Percentiles rank a stretch among this genome's conserved stretches.
Conservation (phyloP, 106 monocot species). For the Posidonia australis region DNA sequence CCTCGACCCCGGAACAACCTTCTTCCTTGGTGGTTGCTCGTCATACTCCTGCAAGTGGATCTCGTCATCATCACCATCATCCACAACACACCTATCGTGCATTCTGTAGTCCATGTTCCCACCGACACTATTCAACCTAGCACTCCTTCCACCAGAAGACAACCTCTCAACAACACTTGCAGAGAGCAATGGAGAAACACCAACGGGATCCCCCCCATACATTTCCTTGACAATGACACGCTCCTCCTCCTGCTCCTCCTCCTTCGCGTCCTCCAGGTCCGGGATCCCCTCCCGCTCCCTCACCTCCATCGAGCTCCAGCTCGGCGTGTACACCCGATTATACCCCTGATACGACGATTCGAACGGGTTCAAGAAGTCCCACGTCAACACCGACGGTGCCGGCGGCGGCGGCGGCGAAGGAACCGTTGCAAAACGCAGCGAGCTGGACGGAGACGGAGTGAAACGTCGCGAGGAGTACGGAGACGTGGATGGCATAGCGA, state of each 20-base stretch:
- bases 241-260: slow-evolving; percentile 47
- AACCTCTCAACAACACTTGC: background rate
- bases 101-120: slow-evolving; percentile 7
- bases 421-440: slow-evolving; percentile 19
- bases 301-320: slow-evolving; percentile 68
- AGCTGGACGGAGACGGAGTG: slow-evolving; percentile 17
- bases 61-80: slow-evolving; percentile 4
- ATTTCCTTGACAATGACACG: slow-evolving; percentile 49
- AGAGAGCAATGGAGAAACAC: background rate
- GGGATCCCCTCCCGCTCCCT: slow-evolving; percentile 94
- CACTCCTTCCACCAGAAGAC: slow-evolving; percentile 1
- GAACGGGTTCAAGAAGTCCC: slow-evolving; percentile 90
- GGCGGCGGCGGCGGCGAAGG: slow-evolving; percentile 63
- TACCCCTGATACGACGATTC: slow-evolving; percentile 32
- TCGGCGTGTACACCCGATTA: slow-evolving; percentile 50
- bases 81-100: background rate
- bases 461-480: slow-evolving; percentile 5
- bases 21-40: background rate
- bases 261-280: slow-evolving; percentile 71
- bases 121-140: background rate
- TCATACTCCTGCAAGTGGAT: background rate
- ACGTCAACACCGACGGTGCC: slow-evolving; percentile 43
- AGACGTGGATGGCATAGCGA: background rate
- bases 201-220: slow-evolving; percentile 20
- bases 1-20: slow-evolving; percentile 7